Evolutionary conservation across 2,329 filamentous ascomycete species (phyloP).

Genomic region (Aspergillus viridinutans): DNA sequence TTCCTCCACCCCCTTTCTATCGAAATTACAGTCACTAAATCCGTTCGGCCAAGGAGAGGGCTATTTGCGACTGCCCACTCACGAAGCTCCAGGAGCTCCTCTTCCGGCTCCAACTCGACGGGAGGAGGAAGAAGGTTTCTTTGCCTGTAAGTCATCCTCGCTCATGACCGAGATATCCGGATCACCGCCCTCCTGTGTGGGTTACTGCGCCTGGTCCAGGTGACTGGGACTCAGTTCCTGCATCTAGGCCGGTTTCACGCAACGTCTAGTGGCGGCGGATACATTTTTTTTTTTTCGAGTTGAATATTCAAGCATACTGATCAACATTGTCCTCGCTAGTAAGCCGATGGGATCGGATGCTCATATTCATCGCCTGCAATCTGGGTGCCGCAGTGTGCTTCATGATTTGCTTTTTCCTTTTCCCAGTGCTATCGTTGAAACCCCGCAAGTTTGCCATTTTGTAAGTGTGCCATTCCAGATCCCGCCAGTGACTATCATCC

Average conservation of each 20-base stretch:
- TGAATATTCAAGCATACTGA: constrained; percentile 12
- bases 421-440: constrained; percentile 73
- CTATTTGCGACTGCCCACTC: constrained; percentile 85
- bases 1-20: constrained; percentile 67
- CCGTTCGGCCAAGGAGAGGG: constrained; percentile 75
- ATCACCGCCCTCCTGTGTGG: constrained; percentile 7
- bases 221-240: constrained; percentile 37
- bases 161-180: constrained; percentile 19
- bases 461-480: constrained; percentile 66
- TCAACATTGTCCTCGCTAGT: constrained; percentile 53
- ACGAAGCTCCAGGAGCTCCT: constrained; percentile 76
- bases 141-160: constrained; percentile 71
- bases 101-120: constrained; percentile 77
- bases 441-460: constrained; percentile 94
- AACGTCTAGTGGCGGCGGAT: constrained; percentile 15
- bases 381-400: constrained; percentile 86
- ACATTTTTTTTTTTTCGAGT: not conserved
- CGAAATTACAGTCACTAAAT: constrained; percentile 78
- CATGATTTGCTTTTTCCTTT: constrained; percentile 81
- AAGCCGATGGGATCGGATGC: constrained; percentile 91
- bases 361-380: constrained; percentile 90
- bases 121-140: constrained; percentile 94
- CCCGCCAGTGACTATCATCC: constrained; percentile 5
- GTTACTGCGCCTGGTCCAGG: constrained; percentile 26
- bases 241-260: constrained; percentile 28